phyloP scores from a whole-genome alignment of 2,329 filamentous ascomycete genomes.

The Fusarium poae region DNA sequence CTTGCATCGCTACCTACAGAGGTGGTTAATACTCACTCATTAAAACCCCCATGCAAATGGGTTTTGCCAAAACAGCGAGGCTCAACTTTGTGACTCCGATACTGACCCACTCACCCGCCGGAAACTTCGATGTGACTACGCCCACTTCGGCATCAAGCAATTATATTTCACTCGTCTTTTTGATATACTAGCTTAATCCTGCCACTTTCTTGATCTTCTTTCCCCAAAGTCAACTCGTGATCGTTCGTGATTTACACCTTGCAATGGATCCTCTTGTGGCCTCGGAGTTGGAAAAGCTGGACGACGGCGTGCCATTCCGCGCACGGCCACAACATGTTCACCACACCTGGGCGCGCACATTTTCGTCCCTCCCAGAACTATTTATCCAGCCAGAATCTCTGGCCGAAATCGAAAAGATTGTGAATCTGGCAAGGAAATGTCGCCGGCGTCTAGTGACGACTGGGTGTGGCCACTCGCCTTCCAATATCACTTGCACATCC shows the following conservation, averaged over 20 bases:
- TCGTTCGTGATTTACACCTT: constrained; percentile 19
- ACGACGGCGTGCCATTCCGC: constrained; percentile 76
- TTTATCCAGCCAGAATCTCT: constrained; percentile 87
- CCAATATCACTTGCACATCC: constrained; percentile 90
- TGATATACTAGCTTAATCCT: constrained; percentile 28
- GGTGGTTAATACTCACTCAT: neutral
- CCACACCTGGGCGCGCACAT: constrained; percentile 95
- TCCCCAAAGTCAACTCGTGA: neutral
- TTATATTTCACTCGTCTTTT: constrained; percentile 27
- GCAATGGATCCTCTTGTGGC: constrained; percentile 56
- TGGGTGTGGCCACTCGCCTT: constrained; percentile 94
- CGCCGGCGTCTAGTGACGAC: constrained; percentile 85
- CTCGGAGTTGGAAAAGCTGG: constrained; percentile 51
- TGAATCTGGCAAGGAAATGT: constrained; percentile 83
- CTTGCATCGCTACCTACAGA: neutral
- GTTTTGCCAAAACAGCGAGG: constrained; percentile 12
- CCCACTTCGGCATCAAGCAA: constrained; percentile 43
- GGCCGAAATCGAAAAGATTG: constrained; percentile 84
- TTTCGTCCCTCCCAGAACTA: constrained; percentile 88
- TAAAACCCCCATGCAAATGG: neutral
- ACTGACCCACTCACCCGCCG: constrained; percentile 35
- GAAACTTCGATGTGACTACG: constrained; percentile 39
- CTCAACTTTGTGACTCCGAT: constrained; percentile 31
- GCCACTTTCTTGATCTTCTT: constrained; percentile 6
- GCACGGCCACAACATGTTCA: constrained; percentile 80